These are phyloP conservation scores for Panicum virgatum DNA, from an alignment of 202 grass and related monocot genomes.

Conservation along the genomic window DNA sequence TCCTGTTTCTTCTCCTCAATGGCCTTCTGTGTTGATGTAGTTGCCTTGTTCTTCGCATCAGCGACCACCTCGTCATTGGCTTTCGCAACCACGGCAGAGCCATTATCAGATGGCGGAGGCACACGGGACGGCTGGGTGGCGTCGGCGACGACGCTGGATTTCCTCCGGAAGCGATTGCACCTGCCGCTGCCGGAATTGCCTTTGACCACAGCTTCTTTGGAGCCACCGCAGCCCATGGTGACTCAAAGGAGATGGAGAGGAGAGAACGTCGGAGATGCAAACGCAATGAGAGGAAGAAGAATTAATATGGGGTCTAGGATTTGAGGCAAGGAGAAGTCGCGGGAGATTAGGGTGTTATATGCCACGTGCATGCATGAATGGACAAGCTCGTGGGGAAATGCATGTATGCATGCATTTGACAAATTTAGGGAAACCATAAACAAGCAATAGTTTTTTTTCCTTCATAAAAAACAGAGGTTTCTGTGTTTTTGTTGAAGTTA, in stretches of 20 bases:
- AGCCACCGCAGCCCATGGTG: constrained; percentile 81
- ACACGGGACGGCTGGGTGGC: constrained; percentile 28
- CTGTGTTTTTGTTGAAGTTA: background rate
- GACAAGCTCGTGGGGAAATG: constrained; percentile 4
- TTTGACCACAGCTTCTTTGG: constrained; percentile 71
- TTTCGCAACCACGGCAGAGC: background rate
- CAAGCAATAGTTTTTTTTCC: background rate
- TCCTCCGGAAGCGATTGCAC: constrained; percentile 56
- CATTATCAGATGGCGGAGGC: background rate
- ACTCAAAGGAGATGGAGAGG: constrained; percentile 39
- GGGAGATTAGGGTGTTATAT: constrained; percentile 23
- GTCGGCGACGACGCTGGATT: constrained; percentile 49
- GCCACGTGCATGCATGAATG: constrained; percentile 25
- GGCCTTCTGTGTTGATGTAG: constrained; percentile 16
- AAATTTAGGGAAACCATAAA: constrained; percentile 50
- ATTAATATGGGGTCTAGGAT: background rate
- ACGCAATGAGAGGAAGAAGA: constrained; percentile 17
- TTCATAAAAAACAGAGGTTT: background rate
- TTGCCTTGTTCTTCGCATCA: constrained; percentile 17
- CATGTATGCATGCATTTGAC: constrained; percentile 29
- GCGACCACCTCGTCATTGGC: constrained; percentile 16
- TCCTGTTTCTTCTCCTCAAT: constrained; percentile 17
- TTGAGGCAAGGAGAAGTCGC: constrained; percentile 19
- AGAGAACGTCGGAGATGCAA: constrained; percentile 18
- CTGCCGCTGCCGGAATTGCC: constrained; percentile 42